phyloP scores from a whole-genome alignment of 1,139 yeast genomes.

The Williopsis jadinii region DNA sequence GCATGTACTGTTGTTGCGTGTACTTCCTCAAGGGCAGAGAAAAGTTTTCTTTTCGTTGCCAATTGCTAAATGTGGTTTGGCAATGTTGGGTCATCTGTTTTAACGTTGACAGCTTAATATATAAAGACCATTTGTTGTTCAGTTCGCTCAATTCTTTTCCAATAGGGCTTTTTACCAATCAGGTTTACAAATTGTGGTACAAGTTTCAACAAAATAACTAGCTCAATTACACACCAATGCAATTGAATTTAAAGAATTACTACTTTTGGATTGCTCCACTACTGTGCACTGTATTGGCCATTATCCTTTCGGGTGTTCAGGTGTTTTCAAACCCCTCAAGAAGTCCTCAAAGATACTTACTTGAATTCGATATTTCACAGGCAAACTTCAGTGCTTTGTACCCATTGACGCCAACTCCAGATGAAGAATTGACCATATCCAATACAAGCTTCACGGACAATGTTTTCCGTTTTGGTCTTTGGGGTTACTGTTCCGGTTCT shows the following conservation, averaged over 20 bases:
- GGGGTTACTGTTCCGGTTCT: conserved; percentile 68
- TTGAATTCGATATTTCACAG: conserved; percentile 1
- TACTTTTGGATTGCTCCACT: not conserved
- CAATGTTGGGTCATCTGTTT: too few relatives aligned
- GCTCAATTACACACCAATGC: too few relatives aligned
- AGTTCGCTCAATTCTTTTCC: too few relatives aligned
- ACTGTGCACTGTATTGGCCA: not conserved
- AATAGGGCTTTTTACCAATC: too few relatives aligned
- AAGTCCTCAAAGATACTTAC: not conserved
- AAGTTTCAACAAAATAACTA: too few relatives aligned
- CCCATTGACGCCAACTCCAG: not conserved
- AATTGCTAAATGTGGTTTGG: too few relatives aligned
- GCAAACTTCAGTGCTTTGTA: not conserved
- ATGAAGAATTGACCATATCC: not conserved
- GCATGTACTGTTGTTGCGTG: too few relatives aligned
- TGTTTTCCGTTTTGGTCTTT: conserved; percentile 37
- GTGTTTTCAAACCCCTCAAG: not conserved
- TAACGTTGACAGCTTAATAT: too few relatives aligned
- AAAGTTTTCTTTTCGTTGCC: too few relatives aligned
- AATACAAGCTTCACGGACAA: not conserved
- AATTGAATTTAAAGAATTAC: not conserved
- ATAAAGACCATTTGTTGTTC: too few relatives aligned
- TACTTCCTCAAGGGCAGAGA: too few relatives aligned
- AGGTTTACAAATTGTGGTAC: too few relatives aligned
- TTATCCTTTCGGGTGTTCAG: not conserved